A percentile compares a stretch with the other conserved stretches of the same genome.
Conservation (phyloP, 352 stramenopile species). For the Globisporangium nunn region DNA sequence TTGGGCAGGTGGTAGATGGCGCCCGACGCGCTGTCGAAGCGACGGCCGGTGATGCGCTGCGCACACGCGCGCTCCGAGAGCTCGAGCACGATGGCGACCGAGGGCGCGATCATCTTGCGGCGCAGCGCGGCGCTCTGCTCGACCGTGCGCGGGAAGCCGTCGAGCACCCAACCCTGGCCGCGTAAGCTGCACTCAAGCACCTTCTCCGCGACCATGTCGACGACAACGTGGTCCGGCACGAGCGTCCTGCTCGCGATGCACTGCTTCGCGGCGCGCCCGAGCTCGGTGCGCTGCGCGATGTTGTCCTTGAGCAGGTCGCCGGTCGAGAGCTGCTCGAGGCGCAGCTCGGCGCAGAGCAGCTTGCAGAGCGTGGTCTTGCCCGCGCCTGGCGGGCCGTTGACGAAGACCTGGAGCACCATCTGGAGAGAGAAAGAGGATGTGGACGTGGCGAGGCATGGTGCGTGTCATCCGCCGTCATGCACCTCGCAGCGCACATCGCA, state of each 20-base stretch:
- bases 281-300: conserved; percentile 45
- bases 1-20: conserved; percentile 52
- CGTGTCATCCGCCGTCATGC: too few species aligned
- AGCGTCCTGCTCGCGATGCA: conserved; percentile 62
- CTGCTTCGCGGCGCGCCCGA: conserved; percentile 49
- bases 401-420: conserved; percentile 56
- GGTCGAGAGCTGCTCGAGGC: conserved; percentile 53
- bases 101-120: conserved; percentile 37
- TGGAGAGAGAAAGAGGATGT: neutral
- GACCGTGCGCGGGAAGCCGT: conserved; percentile 62
- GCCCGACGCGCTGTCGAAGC: conserved; percentile 53
- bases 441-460: too few species aligned
- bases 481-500: too few species aligned
- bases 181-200: conserved; percentile 25
- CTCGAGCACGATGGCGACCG: conserved; percentile 52
- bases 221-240: conserved; percentile 62
- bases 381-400: conserved; percentile 56
- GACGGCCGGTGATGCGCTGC: conserved; percentile 40
- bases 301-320: conserved; percentile 68
- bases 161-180: conserved; percentile 55
- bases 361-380: conserved; percentile 69
- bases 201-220: conserved; percentile 72
- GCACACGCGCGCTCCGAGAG: conserved; percentile 37
- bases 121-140: conserved; percentile 48
- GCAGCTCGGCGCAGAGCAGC: conserved; percentile 45